Evolutionary conservation across 805 yeast species (phyloP).

Genomic region (Cyberlindnera japonica): DNA sequence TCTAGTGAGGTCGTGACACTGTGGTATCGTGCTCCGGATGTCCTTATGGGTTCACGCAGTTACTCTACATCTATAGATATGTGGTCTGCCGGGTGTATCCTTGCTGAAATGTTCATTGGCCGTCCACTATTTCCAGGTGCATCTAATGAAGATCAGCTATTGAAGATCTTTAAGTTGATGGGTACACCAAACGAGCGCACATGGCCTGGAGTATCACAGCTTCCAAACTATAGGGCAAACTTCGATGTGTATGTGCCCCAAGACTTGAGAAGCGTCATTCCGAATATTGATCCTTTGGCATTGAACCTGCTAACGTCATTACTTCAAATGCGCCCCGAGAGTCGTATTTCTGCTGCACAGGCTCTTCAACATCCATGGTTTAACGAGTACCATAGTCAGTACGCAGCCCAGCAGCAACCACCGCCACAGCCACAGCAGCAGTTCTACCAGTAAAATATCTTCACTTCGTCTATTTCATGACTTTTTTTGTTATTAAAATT

Average conservation of each 20-base stretch:
- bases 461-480: not conserved
- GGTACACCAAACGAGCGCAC: slow-evolving; percentile 95
- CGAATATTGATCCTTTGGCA: slow-evolving; percentile 78
- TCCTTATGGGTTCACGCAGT: slow-evolving; percentile 87
- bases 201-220: slow-evolving; percentile 94
- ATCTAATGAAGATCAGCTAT: slow-evolving; percentile 91
- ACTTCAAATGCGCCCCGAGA: slow-evolving; percentile 90
- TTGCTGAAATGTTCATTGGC: slow-evolving; percentile 98
- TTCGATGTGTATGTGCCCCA: slow-evolving; percentile 88
- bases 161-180: slow-evolving; percentile 86
- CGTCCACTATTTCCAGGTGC: slow-evolving; percentile 95
- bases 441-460: slow-evolving; percentile 13
- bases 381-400: slow-evolving; percentile 53
- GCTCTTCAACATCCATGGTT: slow-evolving; percentile 93
- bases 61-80: slow-evolving; percentile 96
- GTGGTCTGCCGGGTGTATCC: slow-evolving; percentile 98
- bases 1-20: slow-evolving; percentile 96
- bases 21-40: slow-evolving; percentile 99
- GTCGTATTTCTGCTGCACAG: slow-evolving; percentile 88
- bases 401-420: slow-evolving; percentile 7
- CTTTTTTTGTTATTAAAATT: not conserved
- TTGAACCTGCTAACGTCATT: slow-evolving; percentile 73
- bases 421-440: slow-evolving; percentile 14
- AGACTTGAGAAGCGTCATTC: slow-evolving; percentile 73
- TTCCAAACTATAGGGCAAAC: slow-evolving; percentile 81